These are phyloP conservation scores for Scheffersomyces quercinus DNA, from an alignment of 1,139 yeast species.

Conservation along the genomic window DNA sequence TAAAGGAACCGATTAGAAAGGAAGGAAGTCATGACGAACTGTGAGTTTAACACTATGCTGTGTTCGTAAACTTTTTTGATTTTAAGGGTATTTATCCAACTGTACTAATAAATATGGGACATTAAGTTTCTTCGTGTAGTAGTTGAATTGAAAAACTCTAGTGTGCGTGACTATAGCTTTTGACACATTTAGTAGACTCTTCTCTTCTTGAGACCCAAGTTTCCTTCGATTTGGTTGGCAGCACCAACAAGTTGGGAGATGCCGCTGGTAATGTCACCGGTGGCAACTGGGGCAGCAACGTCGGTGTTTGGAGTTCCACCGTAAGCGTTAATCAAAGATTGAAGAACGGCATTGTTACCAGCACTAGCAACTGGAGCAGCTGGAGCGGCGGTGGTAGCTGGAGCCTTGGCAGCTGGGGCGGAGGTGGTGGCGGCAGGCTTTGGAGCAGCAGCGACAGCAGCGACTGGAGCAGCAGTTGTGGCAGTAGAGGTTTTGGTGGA, in stretches of 20 bases:
- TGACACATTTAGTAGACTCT: conserved; percentile 17
- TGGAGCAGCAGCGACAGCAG: conserved; percentile 13
- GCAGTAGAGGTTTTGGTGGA: conserved; percentile 11
- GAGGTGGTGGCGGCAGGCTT: conserved; percentile 13
- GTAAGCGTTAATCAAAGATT: conserved; percentile 4
- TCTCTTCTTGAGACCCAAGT: conserved; percentile 11
- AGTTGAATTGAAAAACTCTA: background rate
- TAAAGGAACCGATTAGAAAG: no score
- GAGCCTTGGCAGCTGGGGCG: conserved; percentile 8
- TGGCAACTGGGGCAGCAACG: conserved; percentile 13
- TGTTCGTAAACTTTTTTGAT: background rate
- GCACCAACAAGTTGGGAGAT: conserved; percentile 15
- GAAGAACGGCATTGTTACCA: conserved; percentile 5
- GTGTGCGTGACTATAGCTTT: background rate
- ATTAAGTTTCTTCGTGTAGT: background rate
- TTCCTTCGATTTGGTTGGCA: conserved; percentile 16
- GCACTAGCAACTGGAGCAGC: conserved; percentile 2
- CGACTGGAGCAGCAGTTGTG: conserved; percentile 11
- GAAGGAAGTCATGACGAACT: no score
- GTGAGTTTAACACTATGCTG: no score
- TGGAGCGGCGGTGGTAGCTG: conserved; percentile 13
- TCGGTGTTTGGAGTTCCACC: conserved; percentile 8
- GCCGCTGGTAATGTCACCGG: conserved; percentile 9
- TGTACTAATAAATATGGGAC: background rate
- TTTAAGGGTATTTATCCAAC: background rate